These are phyloP conservation scores for Schoenoplectus triqueter DNA, from an alignment of 202 grass and related monocot species.

Conservation along the genomic window DNA sequence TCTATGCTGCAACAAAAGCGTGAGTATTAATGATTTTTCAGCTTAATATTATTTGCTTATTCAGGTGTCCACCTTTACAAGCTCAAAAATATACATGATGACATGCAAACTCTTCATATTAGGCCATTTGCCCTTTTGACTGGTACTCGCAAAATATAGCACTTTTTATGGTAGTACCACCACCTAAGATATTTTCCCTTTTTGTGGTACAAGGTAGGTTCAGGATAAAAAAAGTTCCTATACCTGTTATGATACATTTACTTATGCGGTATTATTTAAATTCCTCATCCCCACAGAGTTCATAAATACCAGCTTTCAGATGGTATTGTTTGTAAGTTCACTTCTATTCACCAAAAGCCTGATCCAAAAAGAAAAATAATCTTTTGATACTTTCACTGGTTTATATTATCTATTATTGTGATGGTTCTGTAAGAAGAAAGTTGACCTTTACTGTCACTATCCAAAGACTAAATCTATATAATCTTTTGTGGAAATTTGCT, in stretches of 20 bases:
- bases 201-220: neutral
- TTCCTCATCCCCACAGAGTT: neutral
- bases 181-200: neutral
- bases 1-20: constrained; percentile 88
- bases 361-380: neutral
- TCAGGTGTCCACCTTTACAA: neutral
- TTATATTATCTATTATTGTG: neutral
- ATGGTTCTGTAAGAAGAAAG: neutral
- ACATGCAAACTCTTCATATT: neutral
- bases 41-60: neutral
- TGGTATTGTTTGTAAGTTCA: constrained; percentile 14
- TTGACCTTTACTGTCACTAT: constrained; percentile 1
- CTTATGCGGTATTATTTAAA: neutral
- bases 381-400: neutral
- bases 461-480: constrained; percentile 22
- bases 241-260: neutral
- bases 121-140: neutral
- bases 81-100: constrained; percentile 2
- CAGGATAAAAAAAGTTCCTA: neutral
- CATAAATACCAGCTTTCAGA: neutral
- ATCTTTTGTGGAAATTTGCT: constrained; percentile 9
- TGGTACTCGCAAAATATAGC: neutral
- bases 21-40: constrained; percentile 42
- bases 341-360: neutral
- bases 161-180: neutral